These are phyloP conservation scores for Crepidotus variabilis DNA, from an alignment of 768 basidiomycete species.

Conservation along the genomic window DNA sequence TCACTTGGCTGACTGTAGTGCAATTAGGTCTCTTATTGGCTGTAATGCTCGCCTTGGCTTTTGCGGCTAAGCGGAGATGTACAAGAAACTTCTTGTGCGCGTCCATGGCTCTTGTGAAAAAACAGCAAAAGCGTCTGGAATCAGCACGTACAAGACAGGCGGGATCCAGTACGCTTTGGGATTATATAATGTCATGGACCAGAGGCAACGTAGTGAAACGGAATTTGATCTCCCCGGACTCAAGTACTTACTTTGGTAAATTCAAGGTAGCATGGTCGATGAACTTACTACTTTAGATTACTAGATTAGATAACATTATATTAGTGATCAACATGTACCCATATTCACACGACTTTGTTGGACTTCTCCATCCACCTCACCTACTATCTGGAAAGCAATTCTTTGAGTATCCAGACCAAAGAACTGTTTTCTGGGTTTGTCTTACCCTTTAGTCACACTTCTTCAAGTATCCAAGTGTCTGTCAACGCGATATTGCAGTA, in stretches of 20 bases:
- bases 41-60: conserved; percentile 93
- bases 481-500: too few relatives aligned
- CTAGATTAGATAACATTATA: too few relatives aligned
- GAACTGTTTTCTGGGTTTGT: too few relatives aligned
- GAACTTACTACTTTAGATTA: background rate
- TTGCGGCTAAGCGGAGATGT: conserved; percentile 97
- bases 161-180: background rate
- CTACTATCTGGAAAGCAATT: too few relatives aligned
- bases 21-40: conserved; percentile 82
- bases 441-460: too few relatives aligned
- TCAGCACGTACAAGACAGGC: conserved; percentile 93
- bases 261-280: background rate
- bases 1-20: conserved; percentile 2
- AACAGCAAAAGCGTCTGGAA: conserved; percentile 96
- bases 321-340: too few relatives aligned
- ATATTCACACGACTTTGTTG: too few relatives aligned
- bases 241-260: background rate
- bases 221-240: background rate
- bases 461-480: too few relatives aligned
- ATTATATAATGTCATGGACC: background rate
- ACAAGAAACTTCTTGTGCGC: conserved; percentile 91
- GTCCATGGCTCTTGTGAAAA: conserved; percentile 97
- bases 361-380: too few relatives aligned
- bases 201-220: background rate
- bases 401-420: too few relatives aligned